phyloP scores from a whole-genome alignment of 805 yeast species.

The Tanozyma kutaoensis region DNA sequence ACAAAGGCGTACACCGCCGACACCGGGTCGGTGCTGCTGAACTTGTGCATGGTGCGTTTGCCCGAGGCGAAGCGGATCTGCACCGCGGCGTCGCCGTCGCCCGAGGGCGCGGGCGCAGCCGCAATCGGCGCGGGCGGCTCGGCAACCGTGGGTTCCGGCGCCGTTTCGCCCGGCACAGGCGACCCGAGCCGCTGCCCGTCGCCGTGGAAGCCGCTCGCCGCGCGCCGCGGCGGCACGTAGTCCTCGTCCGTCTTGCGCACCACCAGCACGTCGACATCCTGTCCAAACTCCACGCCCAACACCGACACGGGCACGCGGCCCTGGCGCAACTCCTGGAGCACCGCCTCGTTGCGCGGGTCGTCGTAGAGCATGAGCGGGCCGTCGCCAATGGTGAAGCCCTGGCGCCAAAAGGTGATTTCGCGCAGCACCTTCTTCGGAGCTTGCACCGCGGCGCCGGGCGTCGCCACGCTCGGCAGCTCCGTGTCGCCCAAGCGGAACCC shows the following conservation, averaged over 20 bases:
- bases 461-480: constrained; percentile 18
- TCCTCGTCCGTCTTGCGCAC: constrained; percentile 70
- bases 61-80: constrained; percentile 84
- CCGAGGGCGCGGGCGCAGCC: constrained; percentile 4
- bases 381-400: constrained; percentile 92
- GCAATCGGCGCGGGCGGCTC: constrained; percentile 9
- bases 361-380: constrained; percentile 80
- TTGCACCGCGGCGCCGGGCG: constrained; percentile 9
- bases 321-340: constrained; percentile 65
- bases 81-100: constrained; percentile 56
- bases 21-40: constrained; percentile 55
- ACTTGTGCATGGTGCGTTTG: constrained; percentile 47
- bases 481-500: constrained; percentile 42
- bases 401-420: constrained; percentile 88
- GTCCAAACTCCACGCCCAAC: constrained; percentile 75
- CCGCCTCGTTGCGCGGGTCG: constrained; percentile 77
- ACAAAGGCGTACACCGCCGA: constrained; percentile 59
- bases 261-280: constrained; percentile 89
- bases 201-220: constrained; percentile 61
- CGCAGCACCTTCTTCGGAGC: constrained; percentile 41
- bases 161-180: constrained; percentile 65
- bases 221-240: constrained; percentile 52
- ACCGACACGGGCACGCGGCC: constrained; percentile 87
- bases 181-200: constrained; percentile 80
- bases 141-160: constrained; percentile 3